These are phyloP conservation scores for Starmerella asiatica DNA, from an alignment of 805 yeast genomes.

Conservation along the genomic window DNA sequence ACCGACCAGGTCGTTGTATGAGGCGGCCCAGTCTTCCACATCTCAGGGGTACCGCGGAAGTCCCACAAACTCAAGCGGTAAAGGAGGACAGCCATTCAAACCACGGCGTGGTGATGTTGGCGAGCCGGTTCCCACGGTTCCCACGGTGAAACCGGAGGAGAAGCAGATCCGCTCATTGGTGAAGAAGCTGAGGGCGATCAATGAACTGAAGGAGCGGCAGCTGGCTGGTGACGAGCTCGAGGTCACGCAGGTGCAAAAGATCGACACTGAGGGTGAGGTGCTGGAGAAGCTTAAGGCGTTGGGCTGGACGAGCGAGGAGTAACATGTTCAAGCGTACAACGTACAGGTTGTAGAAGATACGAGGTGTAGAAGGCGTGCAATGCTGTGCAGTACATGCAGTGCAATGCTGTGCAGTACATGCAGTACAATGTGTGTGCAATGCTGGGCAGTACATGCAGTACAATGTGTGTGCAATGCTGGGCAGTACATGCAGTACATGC, in stretches of 20 bases:
- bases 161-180: constrained; percentile 81
- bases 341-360: background rate
- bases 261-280: constrained; percentile 71
- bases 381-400: too few relatives aligned
- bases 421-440: too few relatives aligned
- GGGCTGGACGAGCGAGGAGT: too few relatives aligned
- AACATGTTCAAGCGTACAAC: too few relatives aligned
- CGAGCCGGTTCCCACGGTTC: constrained; percentile 44
- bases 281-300: constrained; percentile 57
- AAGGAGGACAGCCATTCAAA: constrained; percentile 34
- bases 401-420: too few relatives aligned
- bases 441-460: too few relatives aligned
- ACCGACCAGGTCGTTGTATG: constrained; percentile 23
- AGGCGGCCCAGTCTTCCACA: constrained; percentile 13
- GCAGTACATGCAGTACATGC: too few relatives aligned
- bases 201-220: constrained; percentile 72
- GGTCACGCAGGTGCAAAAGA: constrained; percentile 83
- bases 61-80: background rate
- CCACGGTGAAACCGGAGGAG: constrained; percentile 48
- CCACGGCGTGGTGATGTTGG: constrained; percentile 26
- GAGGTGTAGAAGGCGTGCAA: background rate
- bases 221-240: constrained; percentile 74
- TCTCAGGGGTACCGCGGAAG: background rate
- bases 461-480: too few relatives aligned
- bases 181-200: constrained; percentile 93